A percentile compares a stretch with the other conserved stretches of the same genome.
Conservation (phyloP, 192 early-diverging fungal species). For the Backusella tarrabulga region DNA sequence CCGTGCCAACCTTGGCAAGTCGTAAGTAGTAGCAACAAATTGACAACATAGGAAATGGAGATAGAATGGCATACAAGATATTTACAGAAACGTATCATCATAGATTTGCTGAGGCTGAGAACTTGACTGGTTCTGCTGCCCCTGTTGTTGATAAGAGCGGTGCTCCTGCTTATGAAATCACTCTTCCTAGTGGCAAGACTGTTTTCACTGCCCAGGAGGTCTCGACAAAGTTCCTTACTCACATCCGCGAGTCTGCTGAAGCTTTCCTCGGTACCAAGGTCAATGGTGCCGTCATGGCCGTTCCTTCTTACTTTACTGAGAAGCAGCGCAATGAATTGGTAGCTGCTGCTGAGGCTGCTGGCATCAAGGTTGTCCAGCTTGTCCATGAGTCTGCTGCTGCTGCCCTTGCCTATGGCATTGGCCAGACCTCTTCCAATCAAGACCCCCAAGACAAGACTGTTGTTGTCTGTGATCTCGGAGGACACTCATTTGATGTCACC, state of each 20-base stretch:
- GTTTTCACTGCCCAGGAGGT: constrained; percentile 72
- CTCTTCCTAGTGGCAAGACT: constrained; percentile 57
- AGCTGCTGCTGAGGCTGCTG: constrained; percentile 69
- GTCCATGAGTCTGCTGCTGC: constrained; percentile 91
- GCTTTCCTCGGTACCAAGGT: constrained; percentile 79
- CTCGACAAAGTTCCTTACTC: constrained; percentile 75
- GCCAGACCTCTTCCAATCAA: constrained; percentile 45
- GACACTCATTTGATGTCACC: constrained; percentile 79
- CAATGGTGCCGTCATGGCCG: constrained; percentile 80
- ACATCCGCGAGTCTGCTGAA: constrained; percentile 87
- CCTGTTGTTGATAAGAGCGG: constrained; percentile 57
- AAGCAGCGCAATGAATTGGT: constrained; percentile 67
- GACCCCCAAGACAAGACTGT: constrained; percentile 67
- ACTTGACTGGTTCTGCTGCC: constrained; percentile 45
- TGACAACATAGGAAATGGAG: background rate
- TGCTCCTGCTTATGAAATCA: constrained; percentile 60
- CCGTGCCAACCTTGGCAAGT: constrained; percentile 80
- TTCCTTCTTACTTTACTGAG: constrained; percentile 83
- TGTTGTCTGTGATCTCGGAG: constrained; percentile 90
- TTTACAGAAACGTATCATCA: constrained; percentile 4
- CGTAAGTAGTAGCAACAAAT: constrained; percentile 49
- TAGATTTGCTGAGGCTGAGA: constrained; percentile 33
- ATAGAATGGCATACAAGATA: background rate
- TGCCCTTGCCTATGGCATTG: constrained; percentile 80
- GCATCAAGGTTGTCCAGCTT: constrained; percentile 77